phyloP scores from a whole-genome alignment of 257 asterid genomes.

The Fraxinus excelsior region DNA sequence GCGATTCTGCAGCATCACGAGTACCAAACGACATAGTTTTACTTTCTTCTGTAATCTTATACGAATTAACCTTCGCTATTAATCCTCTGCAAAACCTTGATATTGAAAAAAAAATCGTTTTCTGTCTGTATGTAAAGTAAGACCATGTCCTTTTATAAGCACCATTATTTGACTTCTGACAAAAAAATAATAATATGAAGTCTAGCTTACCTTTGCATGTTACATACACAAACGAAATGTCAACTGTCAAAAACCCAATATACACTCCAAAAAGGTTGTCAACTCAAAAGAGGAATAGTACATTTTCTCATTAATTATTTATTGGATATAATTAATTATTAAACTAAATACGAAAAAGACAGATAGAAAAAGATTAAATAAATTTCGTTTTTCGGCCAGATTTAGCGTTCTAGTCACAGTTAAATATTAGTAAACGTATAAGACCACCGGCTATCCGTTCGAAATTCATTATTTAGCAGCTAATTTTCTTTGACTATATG shows the following conservation, averaged over 20 bases:
- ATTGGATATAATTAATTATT: neutral
- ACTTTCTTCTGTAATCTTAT: slow-evolving; percentile 20
- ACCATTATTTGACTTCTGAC: slow-evolving; percentile 26
- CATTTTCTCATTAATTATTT: neutral
- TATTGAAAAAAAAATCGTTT: neutral
- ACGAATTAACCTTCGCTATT: neutral
- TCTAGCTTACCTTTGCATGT: slow-evolving; percentile 38
- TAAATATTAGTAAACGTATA: neutral
- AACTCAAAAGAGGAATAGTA: neutral
- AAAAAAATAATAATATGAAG: neutral
- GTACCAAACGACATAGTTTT: neutral
- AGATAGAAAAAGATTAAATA: neutral
- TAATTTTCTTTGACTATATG: slow-evolving; percentile 15
- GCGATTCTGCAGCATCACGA: slow-evolving; percentile 21
- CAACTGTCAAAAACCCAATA: slow-evolving; percentile 38
- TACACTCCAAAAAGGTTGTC: slow-evolving; percentile 17
- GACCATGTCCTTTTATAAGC: slow-evolving; percentile 25
- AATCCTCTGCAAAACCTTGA: neutral
- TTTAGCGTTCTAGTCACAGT: neutral
- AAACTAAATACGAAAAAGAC: neutral
- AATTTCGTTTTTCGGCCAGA: slow-evolving; percentile 18
- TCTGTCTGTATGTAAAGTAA: neutral
- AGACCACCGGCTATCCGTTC: slow-evolving; percentile 10
- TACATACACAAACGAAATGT: slow-evolving; percentile 38
- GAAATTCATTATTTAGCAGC: slow-evolving; percentile 1